These are phyloP conservation scores for Berkeleyomyces basicola DNA, from an alignment of 2,329 filamentous ascomycete genomes.

Conservation along the genomic window DNA sequence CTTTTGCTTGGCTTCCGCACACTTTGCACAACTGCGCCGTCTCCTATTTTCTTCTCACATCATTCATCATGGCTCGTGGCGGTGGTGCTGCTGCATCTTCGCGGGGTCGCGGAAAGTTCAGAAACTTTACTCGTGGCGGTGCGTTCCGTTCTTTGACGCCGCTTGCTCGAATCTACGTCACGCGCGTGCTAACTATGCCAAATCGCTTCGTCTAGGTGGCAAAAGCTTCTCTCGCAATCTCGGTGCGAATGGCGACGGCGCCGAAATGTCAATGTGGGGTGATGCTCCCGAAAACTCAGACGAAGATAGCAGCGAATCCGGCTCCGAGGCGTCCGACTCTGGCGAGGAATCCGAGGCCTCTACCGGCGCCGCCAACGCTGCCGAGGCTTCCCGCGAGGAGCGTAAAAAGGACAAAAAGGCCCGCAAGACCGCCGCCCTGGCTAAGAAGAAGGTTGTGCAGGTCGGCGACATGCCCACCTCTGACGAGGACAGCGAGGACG, in stretches of 20 bases:
- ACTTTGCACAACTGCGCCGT: neutral
- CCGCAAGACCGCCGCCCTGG: constrained; percentile 77
- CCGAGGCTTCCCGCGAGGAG: constrained; percentile 56
- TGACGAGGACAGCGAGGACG: constrained; percentile 38
- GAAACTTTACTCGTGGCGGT: constrained; percentile 88
- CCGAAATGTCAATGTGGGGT: constrained; percentile 70
- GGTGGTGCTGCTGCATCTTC: constrained; percentile 32
- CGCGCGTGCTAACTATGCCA: constrained; percentile 11
- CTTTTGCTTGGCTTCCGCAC: too few relatives aligned
- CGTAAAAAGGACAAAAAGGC: constrained; percentile 78
- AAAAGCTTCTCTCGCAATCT: constrained; percentile 92
- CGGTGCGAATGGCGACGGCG: constrained; percentile 73
- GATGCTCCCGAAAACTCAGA: constrained; percentile 28
- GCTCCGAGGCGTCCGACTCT: constrained; percentile 31
- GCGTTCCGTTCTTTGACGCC: constrained; percentile 19
- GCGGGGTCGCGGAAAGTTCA: constrained; percentile 80
- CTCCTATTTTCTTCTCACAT: neutral
- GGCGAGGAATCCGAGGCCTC: constrained; percentile 35
- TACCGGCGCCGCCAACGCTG: constrained; percentile 31
- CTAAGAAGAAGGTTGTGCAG: constrained; percentile 56
- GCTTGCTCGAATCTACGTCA: too few relatives aligned
- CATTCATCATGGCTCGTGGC: constrained; percentile 26
- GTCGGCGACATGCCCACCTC: constrained; percentile 75
- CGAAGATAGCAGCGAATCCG: constrained; percentile 24
- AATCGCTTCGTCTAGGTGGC: constrained; percentile 44